Evolutionary conservation across 2,329 filamentous ascomycete genomes (phyloP).

Genomic region (Aspergillus persii): DNA sequence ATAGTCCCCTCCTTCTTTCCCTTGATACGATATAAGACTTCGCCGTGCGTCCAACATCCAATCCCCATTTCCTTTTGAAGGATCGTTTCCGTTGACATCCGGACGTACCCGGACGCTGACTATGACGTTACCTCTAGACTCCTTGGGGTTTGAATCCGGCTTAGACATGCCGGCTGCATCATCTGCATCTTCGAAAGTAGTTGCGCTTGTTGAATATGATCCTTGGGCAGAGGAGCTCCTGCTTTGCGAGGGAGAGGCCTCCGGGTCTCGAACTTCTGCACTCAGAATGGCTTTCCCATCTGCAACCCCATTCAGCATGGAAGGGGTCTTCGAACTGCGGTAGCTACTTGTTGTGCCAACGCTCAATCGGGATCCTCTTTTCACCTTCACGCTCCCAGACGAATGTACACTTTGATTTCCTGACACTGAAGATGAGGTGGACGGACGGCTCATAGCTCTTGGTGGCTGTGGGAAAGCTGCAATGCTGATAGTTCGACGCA

Average conservation of each 20-base stretch:
- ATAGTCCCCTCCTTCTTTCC: conserved; percentile 89
- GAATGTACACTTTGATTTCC: conserved; percentile 31
- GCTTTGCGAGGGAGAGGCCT: conserved; percentile 83
- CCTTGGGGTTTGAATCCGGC: conserved; percentile 48
- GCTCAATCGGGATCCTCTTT: conserved; percentile 57
- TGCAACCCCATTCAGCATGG: conserved; percentile 73
- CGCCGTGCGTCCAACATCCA: conserved; percentile 89
- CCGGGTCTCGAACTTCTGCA: conserved; percentile 64
- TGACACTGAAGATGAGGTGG: conserved; percentile 54
- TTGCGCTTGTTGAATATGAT: conserved; percentile 86
- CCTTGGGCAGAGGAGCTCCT: conserved; percentile 88
- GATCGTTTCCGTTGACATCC: conserved; percentile 63
- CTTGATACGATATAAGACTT: conserved; percentile 77
- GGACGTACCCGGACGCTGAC: conserved; percentile 94
- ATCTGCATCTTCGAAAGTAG: conserved; percentile 77
- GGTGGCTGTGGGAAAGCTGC: conserved; percentile 91
- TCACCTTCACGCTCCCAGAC: conserved; percentile 43
- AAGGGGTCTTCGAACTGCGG: conserved; percentile 59
- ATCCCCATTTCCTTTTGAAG: conserved; percentile 68
- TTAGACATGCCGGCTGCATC: conserved; percentile 48
- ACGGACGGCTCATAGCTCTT: conserved; percentile 62
- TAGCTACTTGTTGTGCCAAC: conserved; percentile 53
- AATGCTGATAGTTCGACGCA: conserved; percentile 89
- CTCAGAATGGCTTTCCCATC: conserved; percentile 72
- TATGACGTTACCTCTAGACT: conserved; percentile 89